phyloP scores from a whole-genome alignment of 2,329 filamentous ascomycete genomes.

The Aureobasidium melanogenum region DNA sequence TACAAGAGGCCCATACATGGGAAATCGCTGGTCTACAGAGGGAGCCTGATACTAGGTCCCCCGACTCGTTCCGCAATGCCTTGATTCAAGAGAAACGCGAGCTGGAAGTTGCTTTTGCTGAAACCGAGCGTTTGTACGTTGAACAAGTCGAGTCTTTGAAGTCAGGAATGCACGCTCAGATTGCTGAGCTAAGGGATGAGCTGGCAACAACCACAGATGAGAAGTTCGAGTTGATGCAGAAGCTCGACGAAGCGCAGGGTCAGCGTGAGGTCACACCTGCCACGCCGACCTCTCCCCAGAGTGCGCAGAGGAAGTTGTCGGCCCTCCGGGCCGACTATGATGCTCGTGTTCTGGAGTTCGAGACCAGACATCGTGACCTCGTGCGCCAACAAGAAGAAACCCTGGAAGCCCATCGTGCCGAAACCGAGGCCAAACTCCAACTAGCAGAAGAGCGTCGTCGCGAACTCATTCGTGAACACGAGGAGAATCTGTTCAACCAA shows the following conservation, averaged over 20 bases:
- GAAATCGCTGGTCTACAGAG: background rate
- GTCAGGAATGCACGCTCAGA: background rate
- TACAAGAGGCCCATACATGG: conserved; percentile 2
- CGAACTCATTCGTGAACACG: background rate
- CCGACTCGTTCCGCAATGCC: background rate
- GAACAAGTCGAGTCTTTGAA: background rate
- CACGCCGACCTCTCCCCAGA: background rate
- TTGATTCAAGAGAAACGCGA: background rate
- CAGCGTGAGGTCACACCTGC: background rate
- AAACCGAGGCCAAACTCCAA: background rate
- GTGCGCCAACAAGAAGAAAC: conserved; percentile 2
- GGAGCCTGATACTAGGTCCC: background rate
- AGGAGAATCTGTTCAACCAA: background rate
- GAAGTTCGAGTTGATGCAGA: conserved; percentile 7
- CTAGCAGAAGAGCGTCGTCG: background rate
- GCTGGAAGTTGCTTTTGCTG: background rate
- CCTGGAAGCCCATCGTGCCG: background rate
- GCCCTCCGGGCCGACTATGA: background rate
- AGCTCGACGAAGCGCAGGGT: background rate
- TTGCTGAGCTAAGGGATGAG: background rate
- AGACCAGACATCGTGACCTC: background rate
- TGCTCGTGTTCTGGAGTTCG: background rate
- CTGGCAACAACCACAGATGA: background rate
- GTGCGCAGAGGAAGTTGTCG: background rate
- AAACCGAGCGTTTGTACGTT: background rate